phyloP scores from a whole-genome alignment of 1,284 basidiomycete genomes.

The Trametes versicolor region DNA sequence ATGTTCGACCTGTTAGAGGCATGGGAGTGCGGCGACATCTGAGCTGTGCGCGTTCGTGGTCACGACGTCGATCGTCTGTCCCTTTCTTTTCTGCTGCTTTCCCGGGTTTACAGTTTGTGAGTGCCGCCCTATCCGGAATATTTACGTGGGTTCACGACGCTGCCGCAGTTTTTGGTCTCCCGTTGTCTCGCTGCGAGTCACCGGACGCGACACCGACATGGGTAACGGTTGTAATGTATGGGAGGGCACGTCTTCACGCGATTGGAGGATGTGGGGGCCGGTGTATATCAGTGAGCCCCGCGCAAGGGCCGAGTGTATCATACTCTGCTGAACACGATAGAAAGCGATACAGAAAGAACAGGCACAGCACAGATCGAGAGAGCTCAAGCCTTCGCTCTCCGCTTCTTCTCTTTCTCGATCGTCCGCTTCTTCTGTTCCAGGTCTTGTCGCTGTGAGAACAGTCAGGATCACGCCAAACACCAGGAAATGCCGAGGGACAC shows the following conservation, averaged over 20 bases:
- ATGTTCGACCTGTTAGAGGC: constrained; percentile 36
- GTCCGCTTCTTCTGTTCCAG: constrained; percentile 68
- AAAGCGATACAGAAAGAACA: constrained; percentile 2
- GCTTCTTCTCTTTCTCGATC: constrained; percentile 68
- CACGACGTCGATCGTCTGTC: too few species aligned
- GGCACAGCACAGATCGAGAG: background rate
- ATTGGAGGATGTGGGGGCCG: background rate
- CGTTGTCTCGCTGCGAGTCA: background rate
- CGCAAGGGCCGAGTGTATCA: constrained; percentile 4
- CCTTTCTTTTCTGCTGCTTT: background rate
- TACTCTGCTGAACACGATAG: constrained; percentile 10
- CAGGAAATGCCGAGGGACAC: constrained; percentile 40
- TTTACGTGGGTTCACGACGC: background rate
- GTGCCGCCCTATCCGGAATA: background rate
- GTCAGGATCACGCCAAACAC: background rate
- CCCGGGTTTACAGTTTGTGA: background rate
- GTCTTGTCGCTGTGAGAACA: constrained; percentile 59
- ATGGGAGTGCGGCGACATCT: constrained; percentile 38
- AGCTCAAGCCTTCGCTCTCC: constrained; percentile 42
- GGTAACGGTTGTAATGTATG: background rate
- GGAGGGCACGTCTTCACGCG: background rate
- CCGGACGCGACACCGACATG: background rate
- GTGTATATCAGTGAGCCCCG: constrained; percentile 1
- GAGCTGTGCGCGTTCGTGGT: background rate
- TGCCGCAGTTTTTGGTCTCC: background rate